These are phyloP conservation scores for Rhazya stricta DNA, from an alignment of 257 asterid genomes.

Conservation along the genomic window DNA sequence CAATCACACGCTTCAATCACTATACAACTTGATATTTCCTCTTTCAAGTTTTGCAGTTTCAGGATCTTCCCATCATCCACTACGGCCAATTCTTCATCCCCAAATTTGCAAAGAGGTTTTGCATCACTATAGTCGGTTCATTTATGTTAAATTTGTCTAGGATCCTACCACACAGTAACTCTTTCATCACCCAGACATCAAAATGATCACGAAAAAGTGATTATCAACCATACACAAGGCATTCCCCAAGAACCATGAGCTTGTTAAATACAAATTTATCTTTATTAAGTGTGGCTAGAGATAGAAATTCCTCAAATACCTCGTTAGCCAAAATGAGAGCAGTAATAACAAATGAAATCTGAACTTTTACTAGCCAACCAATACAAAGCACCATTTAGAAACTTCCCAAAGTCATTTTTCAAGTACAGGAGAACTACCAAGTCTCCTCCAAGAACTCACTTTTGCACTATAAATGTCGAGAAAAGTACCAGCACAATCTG, in stretches of 20 bases:
- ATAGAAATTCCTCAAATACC: conserved; percentile 34
- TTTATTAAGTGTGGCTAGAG: conserved; percentile 25
- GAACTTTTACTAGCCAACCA: conserved; percentile 31
- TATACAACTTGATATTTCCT: conserved; percentile 15
- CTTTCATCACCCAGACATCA: conserved; percentile 44
- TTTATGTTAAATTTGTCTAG: conserved; percentile 33
- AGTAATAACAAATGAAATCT: conserved; percentile 34
- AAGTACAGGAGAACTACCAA: conserved; percentile 32
- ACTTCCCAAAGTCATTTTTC: conserved; percentile 24
- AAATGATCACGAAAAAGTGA: neutral
- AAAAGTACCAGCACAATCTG: conserved; percentile 26
- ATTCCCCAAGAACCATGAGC: conserved; percentile 34
- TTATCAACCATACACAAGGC: conserved; percentile 40
- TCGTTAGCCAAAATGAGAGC: conserved; percentile 35
- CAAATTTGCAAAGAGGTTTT: conserved; percentile 22
- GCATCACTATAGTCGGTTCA: neutral
- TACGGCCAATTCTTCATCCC: conserved; percentile 26
- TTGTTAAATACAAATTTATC: conserved; percentile 20
- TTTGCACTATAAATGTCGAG: conserved; percentile 37
- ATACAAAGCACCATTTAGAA: conserved; percentile 36
- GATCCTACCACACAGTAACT: conserved; percentile 31
- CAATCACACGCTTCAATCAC: too few species aligned
- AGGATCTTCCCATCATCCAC: conserved; percentile 22
- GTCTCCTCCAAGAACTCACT: conserved; percentile 34
- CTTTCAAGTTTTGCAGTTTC: conserved; percentile 14